Base-by-base conservation (phyloP, 345 rosid species). In the Eucalyptus curtisii region DNA sequence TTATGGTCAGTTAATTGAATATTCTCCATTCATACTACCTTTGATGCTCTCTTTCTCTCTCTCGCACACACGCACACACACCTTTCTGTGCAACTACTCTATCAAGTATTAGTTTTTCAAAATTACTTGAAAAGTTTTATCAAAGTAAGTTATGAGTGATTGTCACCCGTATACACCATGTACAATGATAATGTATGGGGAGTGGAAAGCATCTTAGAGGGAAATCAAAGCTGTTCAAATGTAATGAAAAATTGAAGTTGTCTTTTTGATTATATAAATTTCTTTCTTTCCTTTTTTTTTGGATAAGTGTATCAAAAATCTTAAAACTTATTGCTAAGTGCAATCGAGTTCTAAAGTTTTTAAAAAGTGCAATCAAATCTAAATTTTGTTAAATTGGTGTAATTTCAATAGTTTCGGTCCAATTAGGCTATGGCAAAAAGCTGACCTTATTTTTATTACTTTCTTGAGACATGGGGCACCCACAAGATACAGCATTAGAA, bases 51-150 rank as follows among this genome's bases (percentile, higher is more conserved):
- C 37, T 30, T 37, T 64, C 71, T 64, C 9, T 30, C 13, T 24
- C 13, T 17, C 27, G 4, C 4, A 2, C n/a, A 10, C 13, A 24
- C 7, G 2, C 14, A 7, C 3, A 76, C n/a, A n/a, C n/a, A n/a
- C n/a, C n/a, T 76, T 25, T 76, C 0, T 76, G 10, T 52, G 57
- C 55, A 17, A 52, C n/a, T n/a, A n/a, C n/a, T n/a, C 55, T 52
- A 52, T 7, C 2, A 52, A 16, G 8, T 17, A 1, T 15, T 50
- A 50, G 19, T 49, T 49, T 49, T 49, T 49, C 50, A 11, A 49
- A 49, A 49, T 49, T 49, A 50, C 20, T 50, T 50, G 53, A 50
- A 16, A 52, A 52, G 9, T 49, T 49, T 49, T 49, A 6, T 15
- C 20, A 5, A 15, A 49, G 19, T 49, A 15, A 49, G 5, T 12